Evolutionary conservation across 2,329 filamentous ascomycete genomes (phyloP), one percentile per base, ranked within the genome.

Genomic region (Nectriaceae sp.): DNA sequence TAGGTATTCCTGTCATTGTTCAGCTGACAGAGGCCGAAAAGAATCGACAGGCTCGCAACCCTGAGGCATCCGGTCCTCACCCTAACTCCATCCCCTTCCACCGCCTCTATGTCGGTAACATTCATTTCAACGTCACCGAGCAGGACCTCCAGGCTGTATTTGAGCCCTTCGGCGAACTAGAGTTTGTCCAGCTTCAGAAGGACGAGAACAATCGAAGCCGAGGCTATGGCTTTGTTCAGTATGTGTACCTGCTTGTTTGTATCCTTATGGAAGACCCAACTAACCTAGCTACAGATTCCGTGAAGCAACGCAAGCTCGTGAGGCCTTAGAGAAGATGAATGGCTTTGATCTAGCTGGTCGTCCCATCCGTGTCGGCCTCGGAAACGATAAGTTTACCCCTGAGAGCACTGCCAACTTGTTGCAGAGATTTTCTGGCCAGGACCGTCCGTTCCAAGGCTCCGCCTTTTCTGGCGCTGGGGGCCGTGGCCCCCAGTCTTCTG

Each of bases 341-440:
- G 92, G 93, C 57, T 99, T 97, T 75, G 94, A 97, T 74, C 85
- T 99, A 62, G 94, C 94, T 65, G 92, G 92, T 73, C 92, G 94
- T 69, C 91, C 92, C 56, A 97, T 99, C 70, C 91, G 94, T 69
- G 95, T 99, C 72, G 94, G 94, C 73, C 90, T 99, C 77, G 94
- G 94, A 74, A 99, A 97, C 78, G 94, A 99, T 89, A 97, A 97
- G 84, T 97, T 97, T 75, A 97, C 92, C 74, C 89, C 92, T 66
- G 94, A 97, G 76, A 94, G 91, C 73, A 96, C 90, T 73, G 88
- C 90, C 70, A 92, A 90, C 75, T 83, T 96, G 69, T 78, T 96
- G 67, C 90, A 95, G 77, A 90, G 90, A 74, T 95, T 96, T 78
- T 88, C 90, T 71, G 87, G 88, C 68, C 87, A 89, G 72, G 85